A percentile compares a stretch with the other conserved stretches of the same genome.
phyloP scores from a whole-genome alignment of 139 green algal genomes.

The Zygnema circumcarinatum region DNA sequence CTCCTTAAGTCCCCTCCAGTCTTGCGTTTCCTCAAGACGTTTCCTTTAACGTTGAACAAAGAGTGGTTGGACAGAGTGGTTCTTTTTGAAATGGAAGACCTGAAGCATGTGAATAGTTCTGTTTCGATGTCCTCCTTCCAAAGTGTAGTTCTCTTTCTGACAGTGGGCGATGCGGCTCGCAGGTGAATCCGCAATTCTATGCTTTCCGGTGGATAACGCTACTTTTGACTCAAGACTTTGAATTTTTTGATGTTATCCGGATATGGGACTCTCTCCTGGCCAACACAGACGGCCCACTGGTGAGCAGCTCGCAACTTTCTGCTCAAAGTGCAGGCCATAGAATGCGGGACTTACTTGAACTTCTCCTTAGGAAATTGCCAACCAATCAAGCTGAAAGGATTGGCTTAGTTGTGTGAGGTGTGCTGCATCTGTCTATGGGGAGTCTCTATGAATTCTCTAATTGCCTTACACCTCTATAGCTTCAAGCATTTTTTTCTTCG shows the following conservation, averaged over 20 bases:
- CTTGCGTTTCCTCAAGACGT: background rate
- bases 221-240: slow-evolving; percentile 87
- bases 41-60: too few relatives aligned
- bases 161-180: too few relatives aligned
- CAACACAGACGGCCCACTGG: slow-evolving; percentile 29
- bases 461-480: too few relatives aligned
- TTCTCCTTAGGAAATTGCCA: too few relatives aligned
- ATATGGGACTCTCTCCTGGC: slow-evolving; percentile 78
- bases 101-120: too few relatives aligned
- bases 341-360: background rate
- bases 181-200: slow-evolving; percentile 91
- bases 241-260: slow-evolving; percentile 77
- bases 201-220: slow-evolving; percentile 96
- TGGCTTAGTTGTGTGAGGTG: too few relatives aligned
- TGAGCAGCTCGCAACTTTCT: slow-evolving; percentile 28
- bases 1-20: background rate
- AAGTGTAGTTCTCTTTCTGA: background rate
- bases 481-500: too few relatives aligned
- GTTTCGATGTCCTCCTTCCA: slow-evolving; percentile 7
- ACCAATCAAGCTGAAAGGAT: too few relatives aligned
- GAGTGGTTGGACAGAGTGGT: too few relatives aligned
- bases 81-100: too few relatives aligned
- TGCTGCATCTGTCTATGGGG: too few relatives aligned
- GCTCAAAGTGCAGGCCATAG: background rate
- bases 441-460: too few relatives aligned